Evolutionary conservation across 2,329 filamentous ascomycete species (phyloP).

Genomic region (Chrysoporthe cubensis): DNA sequence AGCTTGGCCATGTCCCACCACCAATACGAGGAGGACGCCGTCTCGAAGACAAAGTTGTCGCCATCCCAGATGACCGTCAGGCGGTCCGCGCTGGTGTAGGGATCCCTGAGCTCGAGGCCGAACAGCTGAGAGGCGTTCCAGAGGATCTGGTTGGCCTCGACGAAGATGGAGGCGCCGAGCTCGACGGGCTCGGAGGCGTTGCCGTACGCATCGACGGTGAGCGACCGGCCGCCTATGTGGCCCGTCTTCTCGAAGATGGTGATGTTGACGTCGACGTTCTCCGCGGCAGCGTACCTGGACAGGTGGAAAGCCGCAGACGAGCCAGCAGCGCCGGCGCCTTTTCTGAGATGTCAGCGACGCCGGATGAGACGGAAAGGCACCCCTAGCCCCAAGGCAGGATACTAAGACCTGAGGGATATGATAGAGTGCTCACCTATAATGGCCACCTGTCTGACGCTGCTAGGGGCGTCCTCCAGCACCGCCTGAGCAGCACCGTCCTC

Average conservation of each 20-base stretch:
- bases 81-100: conserved; percentile 52
- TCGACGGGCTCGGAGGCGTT: conserved; percentile 73
- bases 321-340: conserved; percentile 88
- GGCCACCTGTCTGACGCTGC: conserved; percentile 36
- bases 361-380: not conserved
- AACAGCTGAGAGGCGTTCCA: conserved; percentile 73
- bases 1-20: conserved; percentile 85
- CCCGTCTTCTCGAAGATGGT: conserved; percentile 83
- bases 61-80: conserved; percentile 86
- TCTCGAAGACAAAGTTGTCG: conserved; percentile 69
- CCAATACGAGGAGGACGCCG: conserved; percentile 60
- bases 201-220: conserved; percentile 78
- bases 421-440: conserved; percentile 33
- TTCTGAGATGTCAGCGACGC: not conserved
- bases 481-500: conserved; percentile 15
- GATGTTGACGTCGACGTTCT: conserved; percentile 70
- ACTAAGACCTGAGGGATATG: not conserved
- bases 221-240: conserved; percentile 83
- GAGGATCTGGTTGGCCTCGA: conserved; percentile 81
- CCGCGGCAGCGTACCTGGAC: conserved; percentile 67
- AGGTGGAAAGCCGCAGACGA: conserved; percentile 87
- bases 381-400: not conserved
- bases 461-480: conserved; percentile 24
- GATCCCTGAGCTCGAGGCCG: conserved; percentile 62
- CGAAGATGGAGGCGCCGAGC: conserved; percentile 90